phyloP scores from a whole-genome alignment of 305 asterid genomes.

The Fraxinus albicans region DNA sequence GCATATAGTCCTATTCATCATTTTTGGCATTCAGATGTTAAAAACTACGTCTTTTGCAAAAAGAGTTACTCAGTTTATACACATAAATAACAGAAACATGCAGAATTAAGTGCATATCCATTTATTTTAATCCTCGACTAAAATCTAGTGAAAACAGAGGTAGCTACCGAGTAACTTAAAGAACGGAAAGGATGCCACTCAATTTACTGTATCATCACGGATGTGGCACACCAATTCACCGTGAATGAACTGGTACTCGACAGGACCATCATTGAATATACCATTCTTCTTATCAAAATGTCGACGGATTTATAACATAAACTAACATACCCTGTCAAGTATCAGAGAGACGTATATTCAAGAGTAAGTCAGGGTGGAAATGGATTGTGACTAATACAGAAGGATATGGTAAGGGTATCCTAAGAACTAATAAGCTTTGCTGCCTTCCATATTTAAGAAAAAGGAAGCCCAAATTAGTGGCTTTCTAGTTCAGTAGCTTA shows the following conservation, averaged over 20 bases:
- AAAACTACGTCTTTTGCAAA: background rate
- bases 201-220: background rate
- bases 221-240: background rate
- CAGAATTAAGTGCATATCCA: background rate
- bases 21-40: background rate
- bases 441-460: background rate
- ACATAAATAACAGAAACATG: background rate
- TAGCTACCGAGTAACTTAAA: background rate
- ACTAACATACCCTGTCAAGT: background rate
- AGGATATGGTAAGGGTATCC: background rate
- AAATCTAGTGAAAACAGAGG: background rate
- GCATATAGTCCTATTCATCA: background rate
- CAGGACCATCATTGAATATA: background rate
- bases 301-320: background rate
- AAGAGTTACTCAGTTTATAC: background rate
- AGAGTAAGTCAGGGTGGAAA: background rate
- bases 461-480: background rate
- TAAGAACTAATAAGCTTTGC: background rate
- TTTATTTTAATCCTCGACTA: background rate
- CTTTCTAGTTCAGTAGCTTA: background rate
- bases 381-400: background rate
- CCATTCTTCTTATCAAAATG: background rate
- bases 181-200: background rate
- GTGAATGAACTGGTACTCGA: background rate
- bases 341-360: background rate